Base-by-base conservation (phyloP, 2,329 filamentous ascomycete species). In the Colletotrichum orbiculare region DNA sequence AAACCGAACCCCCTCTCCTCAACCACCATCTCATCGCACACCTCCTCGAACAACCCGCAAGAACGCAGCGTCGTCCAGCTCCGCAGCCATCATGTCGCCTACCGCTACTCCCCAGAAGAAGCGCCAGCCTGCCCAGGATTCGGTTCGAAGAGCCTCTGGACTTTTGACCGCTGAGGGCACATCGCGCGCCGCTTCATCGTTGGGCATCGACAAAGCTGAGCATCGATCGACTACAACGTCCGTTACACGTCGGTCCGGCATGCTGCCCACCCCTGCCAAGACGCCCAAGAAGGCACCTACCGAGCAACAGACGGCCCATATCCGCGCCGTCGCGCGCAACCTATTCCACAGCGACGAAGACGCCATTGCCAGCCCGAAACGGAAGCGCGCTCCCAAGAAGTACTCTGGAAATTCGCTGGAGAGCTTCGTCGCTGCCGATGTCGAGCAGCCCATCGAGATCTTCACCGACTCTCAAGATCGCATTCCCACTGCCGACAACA, bases 401-500 rank as follows among this genome's bases (percentile, higher is more conserved):
- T 85, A 87, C 74, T 82, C 78, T 6, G 83, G 84, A 54, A 77
- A 84, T 47, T 79, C 82, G 10, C 72, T 89, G 68, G 84, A 86
- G 67, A 89, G 86, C 76, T 89, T 90, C 73, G 79, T 77, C 33
- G 83, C 77, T 8, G 85, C 88, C 54, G 83, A 85, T n/a, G 78
- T 83, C 8, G 83, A 87, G 46, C 80, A 83, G 46, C 75, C 82
- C n/a, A 91, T 94, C 69, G 76, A 86, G 68, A 92, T 95, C 72
- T 95, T 89, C 73, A 94, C 90, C 45, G 92, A 96, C 75, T 88
- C 91, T 1, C 90, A 93, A 68, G 94, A 97, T 70, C 89, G 90
- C 59, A 77, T 94, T 46, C 92, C 92, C 17, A 85, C 88, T 68
- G 79, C 87, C 46, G 91, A 93, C 71, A 74, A 78, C n/a, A 88